Evolutionary conservation across 208 protist genomes (phyloP).

Genomic region (Trypanosoma platydactyli): DNA sequence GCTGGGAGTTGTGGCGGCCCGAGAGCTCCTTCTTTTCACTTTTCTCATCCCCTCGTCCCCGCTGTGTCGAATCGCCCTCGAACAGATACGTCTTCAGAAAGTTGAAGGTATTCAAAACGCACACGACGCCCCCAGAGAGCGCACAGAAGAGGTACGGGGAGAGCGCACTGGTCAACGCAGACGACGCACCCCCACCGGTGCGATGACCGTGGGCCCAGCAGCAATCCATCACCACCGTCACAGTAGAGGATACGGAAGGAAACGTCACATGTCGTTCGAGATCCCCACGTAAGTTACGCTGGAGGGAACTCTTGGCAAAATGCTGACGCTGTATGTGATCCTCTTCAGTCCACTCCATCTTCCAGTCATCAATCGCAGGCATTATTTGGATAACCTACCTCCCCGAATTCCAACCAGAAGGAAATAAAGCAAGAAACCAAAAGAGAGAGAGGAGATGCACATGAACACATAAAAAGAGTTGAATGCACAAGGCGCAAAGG

Average conservation of each 20-base stretch:
- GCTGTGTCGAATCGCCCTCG: conserved; percentile 24
- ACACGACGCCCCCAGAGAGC: conserved; percentile 61
- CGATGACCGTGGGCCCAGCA: conserved; percentile 37
- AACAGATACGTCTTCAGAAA: conserved; percentile 72
- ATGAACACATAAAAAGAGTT: conserved; percentile 5
- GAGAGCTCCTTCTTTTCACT: background rate
- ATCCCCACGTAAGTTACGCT: conserved; percentile 43
- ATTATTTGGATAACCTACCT: conserved; percentile 1
- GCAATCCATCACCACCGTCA: conserved; percentile 59
- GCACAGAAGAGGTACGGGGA: conserved; percentile 56
- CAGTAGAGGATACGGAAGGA: conserved; percentile 38
- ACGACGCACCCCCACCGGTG: conserved; percentile 23
- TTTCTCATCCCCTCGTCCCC: background rate
- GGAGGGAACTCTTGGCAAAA: conserved; percentile 53
- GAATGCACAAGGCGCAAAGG: too few relatives aligned
- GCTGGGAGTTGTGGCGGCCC: background rate
- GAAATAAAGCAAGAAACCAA: conserved; percentile 26
- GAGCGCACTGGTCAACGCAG: conserved; percentile 48
- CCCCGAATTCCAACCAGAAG: background rate
- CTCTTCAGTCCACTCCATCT: conserved; percentile 31
- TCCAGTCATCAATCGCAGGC: conserved; percentile 25
- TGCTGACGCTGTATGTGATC: conserved; percentile 49
- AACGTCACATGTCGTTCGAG: conserved; percentile 58
- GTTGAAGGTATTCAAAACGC: conserved; percentile 67
- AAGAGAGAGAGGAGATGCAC: conserved; percentile 1